Evolutionary conservation across 805 yeast species (phyloP), one percentile per base, ranked within the genome.

Genomic region (Ogataea trehaloabstinens): DNA sequence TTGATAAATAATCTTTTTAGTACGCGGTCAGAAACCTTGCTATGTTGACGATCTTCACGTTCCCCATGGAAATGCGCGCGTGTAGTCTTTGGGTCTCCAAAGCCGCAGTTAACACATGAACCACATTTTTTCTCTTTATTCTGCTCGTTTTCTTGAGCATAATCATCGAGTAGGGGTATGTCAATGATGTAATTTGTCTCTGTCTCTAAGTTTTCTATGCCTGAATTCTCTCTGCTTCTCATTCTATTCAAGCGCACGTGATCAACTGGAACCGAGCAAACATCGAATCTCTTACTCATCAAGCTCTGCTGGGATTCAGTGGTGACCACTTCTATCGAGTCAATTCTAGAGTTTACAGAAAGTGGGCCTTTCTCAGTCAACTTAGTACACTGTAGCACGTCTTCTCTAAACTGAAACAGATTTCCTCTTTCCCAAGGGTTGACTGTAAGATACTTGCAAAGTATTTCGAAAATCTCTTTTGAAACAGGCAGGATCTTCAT

Each of bases 401-500:
- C 70, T 5, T 58, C 51, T 40, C 70, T 59, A 45, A 76, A 63
- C 17, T 62, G 59, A 24, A 59, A 51, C 37, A 76, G 61, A 11
- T 60, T 42, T 3, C 72, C 66, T 47, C 82, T 64, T 21, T 67
- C 70, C 58, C 69, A 67, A 4, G 82, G 81, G 47, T 73, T 67
- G 31, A 76, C 51, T 31, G 52, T 52, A 38, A 76, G 66, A 19
- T 75, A 70, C 40, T 60, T 61, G 34, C 48, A 42, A 31, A 86
- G 60, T 32, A 87, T 63, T 4, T 56, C 46, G 53, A 73, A 80
- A 38, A 87, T 68, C 45, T 82, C 82, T 15, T 63, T 56, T 20
- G 90, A 80, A 5, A 89, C 73, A 28, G 96, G 95, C 46, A 89
- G 64, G 21, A 89, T 87, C 38, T 75, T 72, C 53, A 70, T 61